Conservation (phyloP, 176 grass and related monocot genomes). For the Raddia distichophylla region DNA sequence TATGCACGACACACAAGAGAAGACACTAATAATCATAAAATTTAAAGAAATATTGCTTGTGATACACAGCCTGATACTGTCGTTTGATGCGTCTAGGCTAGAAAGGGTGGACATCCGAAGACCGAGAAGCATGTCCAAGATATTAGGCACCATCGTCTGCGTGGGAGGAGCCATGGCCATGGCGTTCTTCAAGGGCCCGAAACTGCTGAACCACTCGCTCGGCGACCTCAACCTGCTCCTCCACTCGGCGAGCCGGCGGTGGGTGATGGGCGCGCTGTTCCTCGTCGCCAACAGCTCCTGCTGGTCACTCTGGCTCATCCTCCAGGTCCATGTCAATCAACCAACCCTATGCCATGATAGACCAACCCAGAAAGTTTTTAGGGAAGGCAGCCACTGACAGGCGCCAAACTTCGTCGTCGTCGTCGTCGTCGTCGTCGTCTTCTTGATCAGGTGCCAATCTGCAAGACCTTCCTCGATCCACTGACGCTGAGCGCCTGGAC, state of each 20-base stretch:
- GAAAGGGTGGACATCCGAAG: constrained; percentile 49
- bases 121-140: constrained; percentile 63
- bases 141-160: constrained; percentile 62
- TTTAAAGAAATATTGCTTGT: too few relatives aligned
- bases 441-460: constrained; percentile 50
- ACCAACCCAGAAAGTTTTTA: background rate
- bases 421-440: too few relatives aligned
- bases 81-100: constrained; percentile 27
- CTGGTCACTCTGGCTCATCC: constrained; percentile 83
- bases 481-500: constrained; percentile 68
- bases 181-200: constrained; percentile 69
- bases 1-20: too few relatives aligned
- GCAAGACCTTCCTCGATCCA: constrained; percentile 64
- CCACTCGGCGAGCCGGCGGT: constrained; percentile 13
- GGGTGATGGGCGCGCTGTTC: constrained; percentile 49
- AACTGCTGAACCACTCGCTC: constrained; percentile 37
- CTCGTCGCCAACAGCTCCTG: constrained; percentile 58
- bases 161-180: constrained; percentile 63
- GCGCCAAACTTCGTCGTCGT: too few relatives aligned
- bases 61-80: too few relatives aligned
- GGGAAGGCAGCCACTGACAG: background rate
- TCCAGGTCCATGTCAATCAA: constrained; percentile 49
- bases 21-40: too few relatives aligned
- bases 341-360: background rate
- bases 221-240: constrained; percentile 6